phyloP scores from a whole-genome alignment of 352 stramenopile species.

The Saprolegnia diclina region DNA sequence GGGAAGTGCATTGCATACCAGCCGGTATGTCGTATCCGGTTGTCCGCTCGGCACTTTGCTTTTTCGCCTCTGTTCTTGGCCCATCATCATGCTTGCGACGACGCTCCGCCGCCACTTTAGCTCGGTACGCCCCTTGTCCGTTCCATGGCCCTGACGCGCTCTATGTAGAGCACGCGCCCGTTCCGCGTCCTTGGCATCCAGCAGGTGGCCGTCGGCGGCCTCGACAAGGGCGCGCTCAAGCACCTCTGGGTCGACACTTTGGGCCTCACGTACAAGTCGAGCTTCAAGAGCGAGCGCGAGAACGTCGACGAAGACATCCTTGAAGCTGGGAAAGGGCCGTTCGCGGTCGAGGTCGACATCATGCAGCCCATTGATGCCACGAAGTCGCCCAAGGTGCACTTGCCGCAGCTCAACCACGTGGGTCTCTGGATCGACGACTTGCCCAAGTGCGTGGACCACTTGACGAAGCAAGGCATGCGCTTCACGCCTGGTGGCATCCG shows the following conservation, averaged over 20 bases:
- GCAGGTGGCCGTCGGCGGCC: slow-evolving; percentile 94
- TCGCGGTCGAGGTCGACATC: slow-evolving; percentile 96
- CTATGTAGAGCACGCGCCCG: slow-evolving; percentile 27
- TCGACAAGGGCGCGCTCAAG: slow-evolving; percentile 84
- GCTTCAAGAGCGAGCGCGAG: slow-evolving; percentile 84
- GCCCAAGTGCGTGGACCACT: slow-evolving; percentile 84
- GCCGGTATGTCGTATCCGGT: background rate
- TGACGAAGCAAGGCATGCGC: slow-evolving; percentile 88
- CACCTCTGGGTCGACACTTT: slow-evolving; percentile 83
- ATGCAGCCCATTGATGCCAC: slow-evolving; percentile 95
- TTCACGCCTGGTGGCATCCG: slow-evolving; percentile 97
- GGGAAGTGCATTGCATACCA: background rate
- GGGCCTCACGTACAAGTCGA: slow-evolving; percentile 58
- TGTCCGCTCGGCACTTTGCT: background rate
- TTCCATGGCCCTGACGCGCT: background rate
- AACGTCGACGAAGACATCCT: slow-evolving; percentile 99
- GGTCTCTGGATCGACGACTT: slow-evolving; percentile 97
- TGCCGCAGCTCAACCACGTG: slow-evolving; percentile 97
- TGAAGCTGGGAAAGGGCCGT: slow-evolving; percentile 83
- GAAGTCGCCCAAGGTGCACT: slow-evolving; percentile 92
- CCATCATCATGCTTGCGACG: slow-evolving; percentile 12
- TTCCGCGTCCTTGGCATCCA: slow-evolving; percentile 96
- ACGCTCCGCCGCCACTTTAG: slow-evolving; percentile 9
- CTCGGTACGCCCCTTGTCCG: slow-evolving; percentile 10
- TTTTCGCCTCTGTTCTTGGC: background rate